Percentiles rank a stretch among this genome's conserved stretches.
Conservation (phyloP, 2,329 filamentous ascomycete species). For the Trichoderma koningiopsis region DNA sequence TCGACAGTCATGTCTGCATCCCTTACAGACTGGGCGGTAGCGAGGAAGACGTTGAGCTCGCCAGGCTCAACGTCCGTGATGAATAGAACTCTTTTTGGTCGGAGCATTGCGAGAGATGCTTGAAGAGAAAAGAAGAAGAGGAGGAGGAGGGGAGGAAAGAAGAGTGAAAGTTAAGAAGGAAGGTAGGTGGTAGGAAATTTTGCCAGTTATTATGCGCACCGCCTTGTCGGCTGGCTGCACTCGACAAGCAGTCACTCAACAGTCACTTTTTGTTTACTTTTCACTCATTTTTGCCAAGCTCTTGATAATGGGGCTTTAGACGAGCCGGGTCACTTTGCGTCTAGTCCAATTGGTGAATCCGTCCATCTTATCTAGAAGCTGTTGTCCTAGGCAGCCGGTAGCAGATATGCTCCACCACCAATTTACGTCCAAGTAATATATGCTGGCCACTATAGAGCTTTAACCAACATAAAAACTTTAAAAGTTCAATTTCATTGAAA, state of each 20-base stretch:
- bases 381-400: neutral
- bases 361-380: neutral
- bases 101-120: neutral
- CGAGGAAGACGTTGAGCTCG: slow-evolving; percentile 50
- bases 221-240: neutral
- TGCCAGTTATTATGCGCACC: neutral
- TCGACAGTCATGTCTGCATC: slow-evolving; percentile 39
- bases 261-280: neutral
- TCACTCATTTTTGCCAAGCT: neutral
- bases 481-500: neutral
- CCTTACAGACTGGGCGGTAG: slow-evolving; percentile 45
- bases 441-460: neutral
- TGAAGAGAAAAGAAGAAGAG: neutral
- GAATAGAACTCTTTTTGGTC: slow-evolving; percentile 40
- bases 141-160: neutral
- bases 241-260: neutral
- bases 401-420: neutral
- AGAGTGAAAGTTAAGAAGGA: neutral
- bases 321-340: neutral
- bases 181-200: neutral
- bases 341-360: neutral
- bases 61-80: slow-evolving; percentile 50
- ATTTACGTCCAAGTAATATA: neutral
- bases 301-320: neutral
- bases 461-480: neutral